phyloP scores from a whole-genome alignment of 495 filamentous ascomycete species.

The Durotheca rogersii region DNA sequence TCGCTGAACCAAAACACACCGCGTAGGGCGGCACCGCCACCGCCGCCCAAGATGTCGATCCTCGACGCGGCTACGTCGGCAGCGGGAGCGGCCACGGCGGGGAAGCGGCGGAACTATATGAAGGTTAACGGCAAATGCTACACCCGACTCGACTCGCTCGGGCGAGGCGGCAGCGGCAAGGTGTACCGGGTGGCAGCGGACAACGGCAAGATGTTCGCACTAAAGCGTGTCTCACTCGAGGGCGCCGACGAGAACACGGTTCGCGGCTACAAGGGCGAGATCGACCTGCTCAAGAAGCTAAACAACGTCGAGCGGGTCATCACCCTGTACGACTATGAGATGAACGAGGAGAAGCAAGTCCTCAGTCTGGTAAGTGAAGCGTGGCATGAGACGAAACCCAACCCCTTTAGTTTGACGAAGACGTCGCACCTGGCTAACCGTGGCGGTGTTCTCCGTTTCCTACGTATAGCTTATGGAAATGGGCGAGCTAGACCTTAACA shows the following conservation, averaged over 20 bases:
- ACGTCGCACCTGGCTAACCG: slow-evolving; percentile 7
- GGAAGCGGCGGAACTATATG: slow-evolving; percentile 75
- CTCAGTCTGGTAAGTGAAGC: slow-evolving; percentile 69
- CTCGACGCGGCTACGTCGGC: slow-evolving; percentile 86
- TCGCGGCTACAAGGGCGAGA: slow-evolving; percentile 92
- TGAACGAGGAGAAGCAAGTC: slow-evolving; percentile 83
- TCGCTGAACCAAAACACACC: slow-evolving; percentile 80
- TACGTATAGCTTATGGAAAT: slow-evolving; percentile 98
- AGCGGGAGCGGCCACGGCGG: slow-evolving; percentile 72
- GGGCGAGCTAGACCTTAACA: slow-evolving; percentile 92
- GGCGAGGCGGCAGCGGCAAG: slow-evolving; percentile 85
- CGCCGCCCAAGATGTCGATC: slow-evolving; percentile 91
- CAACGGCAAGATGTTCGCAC: slow-evolving; percentile 88
- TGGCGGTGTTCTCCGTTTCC: too few species aligned
- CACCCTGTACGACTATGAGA: slow-evolving; percentile 84
- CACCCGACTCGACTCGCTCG: slow-evolving; percentile 83
- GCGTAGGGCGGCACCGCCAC: slow-evolving; percentile 74
- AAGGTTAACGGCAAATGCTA: slow-evolving; percentile 90
- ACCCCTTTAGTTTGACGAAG: background rate
- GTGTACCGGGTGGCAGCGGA: slow-evolving; percentile 98
- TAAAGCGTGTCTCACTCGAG: slow-evolving; percentile 90
- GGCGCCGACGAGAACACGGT: slow-evolving; percentile 83
- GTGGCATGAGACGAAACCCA: too few species aligned
- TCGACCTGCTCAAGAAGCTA: slow-evolving; percentile 82
- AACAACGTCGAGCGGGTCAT: slow-evolving; percentile 85